Base-by-base conservation (phyloP, 805 yeast genomes). In the Candida corydali region DNA sequence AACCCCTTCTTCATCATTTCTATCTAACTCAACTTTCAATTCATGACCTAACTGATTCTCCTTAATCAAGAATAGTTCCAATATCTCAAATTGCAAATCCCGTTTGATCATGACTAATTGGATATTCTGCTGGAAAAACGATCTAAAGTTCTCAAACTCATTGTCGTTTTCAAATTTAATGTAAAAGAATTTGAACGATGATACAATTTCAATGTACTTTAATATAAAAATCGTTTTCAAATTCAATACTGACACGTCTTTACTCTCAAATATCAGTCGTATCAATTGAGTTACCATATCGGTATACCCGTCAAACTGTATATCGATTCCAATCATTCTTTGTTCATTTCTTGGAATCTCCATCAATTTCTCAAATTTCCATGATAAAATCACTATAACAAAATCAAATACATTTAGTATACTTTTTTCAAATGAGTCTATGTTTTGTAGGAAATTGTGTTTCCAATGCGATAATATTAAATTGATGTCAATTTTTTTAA, bases 1-100 rank as follows among this genome's bases (percentile, higher is more conserved):
- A 12, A 70, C 76, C 42, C 61, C 79, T 49, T 80, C 85, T 15
- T 66, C 62, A 23, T 68, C 79, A 16, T 59, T 62, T 46, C 82
- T 64, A 29, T 76, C 81, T 36, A 79, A 51, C 9, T 67, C 61
- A 2, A 63, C 49, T 0, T 54, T 49, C n/a, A 58, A 31, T 1
- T 54, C 25, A 29, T 52, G 57, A 0, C 78, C 77, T 9, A 65
- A 45, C 16, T 61, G 59, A 5, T 70, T 61, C 45, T 80, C 87
- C 40, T 70, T 65, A 16, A 64, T 50, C 41, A 78, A 59, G 42
- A 71, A 80, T 3, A 70, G 49, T n/a, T 61, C 51, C 39, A 69
- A 36, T 10, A 78, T 44, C 2, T 58, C 47, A 1, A 47, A 44
- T 38, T 64, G 63, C 3, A 66, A 24, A 1, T 50, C 49, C 0